phyloP scores from a whole-genome alignment of 257 asterid genomes.

The Fraxinus excelsior region DNA sequence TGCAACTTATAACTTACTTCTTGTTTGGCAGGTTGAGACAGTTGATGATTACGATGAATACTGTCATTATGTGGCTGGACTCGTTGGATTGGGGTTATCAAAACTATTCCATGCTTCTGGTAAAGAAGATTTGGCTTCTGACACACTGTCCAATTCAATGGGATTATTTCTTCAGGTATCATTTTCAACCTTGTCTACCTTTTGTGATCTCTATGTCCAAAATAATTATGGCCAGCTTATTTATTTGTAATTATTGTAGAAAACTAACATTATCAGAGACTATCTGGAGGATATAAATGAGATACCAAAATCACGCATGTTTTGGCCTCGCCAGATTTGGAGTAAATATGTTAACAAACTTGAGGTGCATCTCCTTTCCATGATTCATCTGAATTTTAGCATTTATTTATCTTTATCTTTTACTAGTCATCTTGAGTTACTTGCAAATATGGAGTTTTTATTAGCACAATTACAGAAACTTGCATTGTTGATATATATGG shows the following conservation, averaged over 20 bases:
- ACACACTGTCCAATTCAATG: conserved; percentile 82
- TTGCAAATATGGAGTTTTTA: neutral
- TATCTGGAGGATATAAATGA: conserved; percentile 95
- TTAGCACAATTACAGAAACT: conserved; percentile 6
- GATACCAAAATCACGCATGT: conserved; percentile 96
- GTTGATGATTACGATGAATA: conserved; percentile 88
- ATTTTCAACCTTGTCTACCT: conserved; percentile 24
- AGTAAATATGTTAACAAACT: conserved; percentile 87
- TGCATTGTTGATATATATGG: conserved; percentile 23
- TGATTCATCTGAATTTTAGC: conserved; percentile 8
- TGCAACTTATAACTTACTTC: neutral
- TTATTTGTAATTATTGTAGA: conserved; percentile 51
- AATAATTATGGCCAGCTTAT: conserved; percentile 17
- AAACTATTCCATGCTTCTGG: conserved; percentile 94
- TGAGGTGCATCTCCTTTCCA: conserved; percentile 54
- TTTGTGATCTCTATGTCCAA: conserved; percentile 20
- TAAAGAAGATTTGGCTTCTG: conserved; percentile 73
- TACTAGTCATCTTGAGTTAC: neutral
- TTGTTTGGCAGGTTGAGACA: conserved; percentile 72
- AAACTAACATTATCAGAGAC: conserved; percentile 91
- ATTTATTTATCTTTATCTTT: neutral
- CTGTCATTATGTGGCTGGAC: conserved; percentile 98
- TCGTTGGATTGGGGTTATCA: conserved; percentile 90
- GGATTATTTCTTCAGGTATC: conserved; percentile 96
- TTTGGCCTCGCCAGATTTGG: conserved; percentile 99